Conservation (phyloP, 2,329 filamentous ascomycete species). For the Parastagonospora nodorum region DNA sequence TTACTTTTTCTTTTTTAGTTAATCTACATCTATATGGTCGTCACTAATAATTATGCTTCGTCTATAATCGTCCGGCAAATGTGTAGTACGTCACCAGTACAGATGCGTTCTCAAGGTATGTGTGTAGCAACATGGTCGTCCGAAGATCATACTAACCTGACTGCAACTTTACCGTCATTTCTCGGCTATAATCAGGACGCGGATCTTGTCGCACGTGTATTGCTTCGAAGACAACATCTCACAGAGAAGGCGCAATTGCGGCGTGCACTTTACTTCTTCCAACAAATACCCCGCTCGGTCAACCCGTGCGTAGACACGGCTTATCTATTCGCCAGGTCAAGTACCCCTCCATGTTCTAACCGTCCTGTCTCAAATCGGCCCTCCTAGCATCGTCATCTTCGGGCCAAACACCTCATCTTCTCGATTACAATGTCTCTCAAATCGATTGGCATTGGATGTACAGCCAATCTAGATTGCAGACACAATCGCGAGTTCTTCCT, state of each 20-base stretch:
- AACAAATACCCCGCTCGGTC: background rate
- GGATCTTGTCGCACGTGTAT: background rate
- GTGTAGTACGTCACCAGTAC: no score
- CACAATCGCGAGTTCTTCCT: background rate
- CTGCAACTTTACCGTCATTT: no score
- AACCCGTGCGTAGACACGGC: background rate
- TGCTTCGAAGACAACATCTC: background rate
- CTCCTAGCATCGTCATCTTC: background rate
- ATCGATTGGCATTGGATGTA: no score
- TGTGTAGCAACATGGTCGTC: no score
- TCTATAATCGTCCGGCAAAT: no score
- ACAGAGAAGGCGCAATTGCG: background rate
- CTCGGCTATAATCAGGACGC: background rate
- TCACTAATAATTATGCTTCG: no score
- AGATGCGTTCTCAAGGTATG: no score
- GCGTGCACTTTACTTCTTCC: background rate
- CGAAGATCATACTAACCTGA: no score
- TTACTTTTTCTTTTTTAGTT: conserved; percentile 15
- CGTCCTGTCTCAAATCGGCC: background rate
- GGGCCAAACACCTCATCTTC: background rate
- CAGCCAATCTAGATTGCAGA: background rate
- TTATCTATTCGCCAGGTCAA: background rate
- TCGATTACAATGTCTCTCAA: background rate
- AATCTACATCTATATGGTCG: no score
- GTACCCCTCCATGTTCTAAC: background rate